These are phyloP conservation scores for Uncinocarpus reesii DNA, from an alignment of 2,329 filamentous ascomycete genomes.

Conservation along the genomic window DNA sequence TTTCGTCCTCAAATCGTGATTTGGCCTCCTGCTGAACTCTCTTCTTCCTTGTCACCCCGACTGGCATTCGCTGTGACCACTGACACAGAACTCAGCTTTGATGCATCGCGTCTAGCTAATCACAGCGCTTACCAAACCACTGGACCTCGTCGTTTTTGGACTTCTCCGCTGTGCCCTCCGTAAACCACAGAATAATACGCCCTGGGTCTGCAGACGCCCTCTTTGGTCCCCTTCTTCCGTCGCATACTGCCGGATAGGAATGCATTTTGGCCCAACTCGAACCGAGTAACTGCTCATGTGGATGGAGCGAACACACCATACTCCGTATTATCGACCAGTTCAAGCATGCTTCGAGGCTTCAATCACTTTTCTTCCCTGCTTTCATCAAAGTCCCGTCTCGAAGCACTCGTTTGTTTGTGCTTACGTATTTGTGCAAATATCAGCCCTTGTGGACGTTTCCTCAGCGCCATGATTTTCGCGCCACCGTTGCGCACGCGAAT, in stretches of 20 bases:
- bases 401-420: too few species aligned
- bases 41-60: constrained; percentile 2
- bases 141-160: not conserved
- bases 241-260: not conserved
- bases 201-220: not conserved
- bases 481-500: not conserved
- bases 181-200: not conserved
- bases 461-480: too few species aligned
- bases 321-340: not conserved
- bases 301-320: not conserved
- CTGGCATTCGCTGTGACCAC: not conserved
- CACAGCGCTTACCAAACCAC: not conserved
- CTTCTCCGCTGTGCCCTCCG: not conserved
- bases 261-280: constrained; percentile 5
- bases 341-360: not conserved
- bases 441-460: too few species aligned
- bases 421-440: too few species aligned
- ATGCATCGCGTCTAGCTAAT: constrained; percentile 4
- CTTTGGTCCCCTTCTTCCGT: not conserved
- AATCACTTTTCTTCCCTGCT: too few species aligned
- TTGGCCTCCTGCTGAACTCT: not conserved
- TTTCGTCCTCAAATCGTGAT: not conserved
- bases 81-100: not conserved
- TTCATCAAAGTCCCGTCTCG: too few species aligned
- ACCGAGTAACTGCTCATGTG: not conserved